A percentile compares a stretch with the other conserved stretches of the same genome.
Conservation (phyloP, 1,139 yeast genomes). For the Scheffersomyces segobiensis region DNA sequence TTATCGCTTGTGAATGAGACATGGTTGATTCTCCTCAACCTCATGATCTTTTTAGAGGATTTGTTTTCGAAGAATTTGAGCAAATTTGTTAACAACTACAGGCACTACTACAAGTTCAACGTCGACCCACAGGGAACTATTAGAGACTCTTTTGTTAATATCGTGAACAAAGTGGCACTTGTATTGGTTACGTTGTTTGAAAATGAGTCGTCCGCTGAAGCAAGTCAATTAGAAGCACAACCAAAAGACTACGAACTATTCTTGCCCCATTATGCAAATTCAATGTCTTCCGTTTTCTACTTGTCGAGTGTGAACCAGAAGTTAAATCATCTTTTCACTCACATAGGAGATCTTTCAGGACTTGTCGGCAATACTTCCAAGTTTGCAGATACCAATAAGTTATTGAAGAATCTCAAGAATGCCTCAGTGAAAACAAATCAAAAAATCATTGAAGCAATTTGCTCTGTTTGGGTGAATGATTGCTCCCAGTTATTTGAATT, state of each 20-base stretch:
- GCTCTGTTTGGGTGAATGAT: constrained; percentile 51
- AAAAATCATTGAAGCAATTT: constrained; percentile 42
- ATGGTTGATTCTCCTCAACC: constrained; percentile 44
- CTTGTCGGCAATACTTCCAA: constrained; percentile 35
- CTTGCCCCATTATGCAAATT: constrained; percentile 44
- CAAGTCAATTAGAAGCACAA: constrained; percentile 36
- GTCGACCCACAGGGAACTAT: constrained; percentile 35
- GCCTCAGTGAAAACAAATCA: constrained; percentile 38
- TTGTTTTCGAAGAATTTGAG: constrained; percentile 29
- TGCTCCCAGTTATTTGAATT: constrained; percentile 48
- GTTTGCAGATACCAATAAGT: constrained; percentile 38
- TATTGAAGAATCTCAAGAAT: constrained; percentile 35
- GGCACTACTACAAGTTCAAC: constrained; percentile 29
- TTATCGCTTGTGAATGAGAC: constrained; percentile 46
- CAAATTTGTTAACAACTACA: constrained; percentile 41
- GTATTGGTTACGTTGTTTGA: constrained; percentile 34
- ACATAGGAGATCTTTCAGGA: constrained; percentile 34
- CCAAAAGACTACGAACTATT: constrained; percentile 40
- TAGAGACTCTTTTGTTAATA: constrained; percentile 25
- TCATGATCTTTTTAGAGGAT: constrained; percentile 36
- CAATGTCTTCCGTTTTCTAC: constrained; percentile 42
- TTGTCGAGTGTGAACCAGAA: constrained; percentile 32
- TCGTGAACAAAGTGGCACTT: constrained; percentile 27
- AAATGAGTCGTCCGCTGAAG: constrained; percentile 23
- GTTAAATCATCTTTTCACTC: constrained; percentile 32